Conservation (phyloP, 192 early-diverging fungal genomes). For the Paraglomus brasilianum region DNA sequence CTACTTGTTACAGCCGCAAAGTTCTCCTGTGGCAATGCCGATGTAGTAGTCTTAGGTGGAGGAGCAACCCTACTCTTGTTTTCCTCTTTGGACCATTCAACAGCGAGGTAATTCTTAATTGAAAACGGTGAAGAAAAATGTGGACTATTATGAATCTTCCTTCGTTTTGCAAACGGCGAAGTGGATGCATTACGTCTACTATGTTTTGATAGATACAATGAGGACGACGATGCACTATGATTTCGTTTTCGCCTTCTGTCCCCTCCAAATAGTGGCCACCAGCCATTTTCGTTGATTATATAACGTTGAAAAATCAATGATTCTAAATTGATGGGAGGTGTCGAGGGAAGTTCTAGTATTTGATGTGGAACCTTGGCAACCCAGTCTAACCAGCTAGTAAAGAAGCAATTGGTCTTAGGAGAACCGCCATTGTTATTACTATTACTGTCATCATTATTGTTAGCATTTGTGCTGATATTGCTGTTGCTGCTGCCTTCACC, state of each 20-base stretch:
- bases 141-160: conserved; percentile 29
- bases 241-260: conserved; percentile 26
- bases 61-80: background rate
- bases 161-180: conserved; percentile 19
- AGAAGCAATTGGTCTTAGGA: too few species aligned
- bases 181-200: background rate
- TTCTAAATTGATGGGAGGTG: conserved; percentile 7
- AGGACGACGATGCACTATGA: background rate
- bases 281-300: conserved; percentile 28
- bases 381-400: conserved; percentile 30
- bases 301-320: conserved; percentile 23
- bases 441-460: too few species aligned
- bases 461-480: too few species aligned
- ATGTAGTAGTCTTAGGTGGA: conserved; percentile 30
- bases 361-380: conserved; percentile 9
- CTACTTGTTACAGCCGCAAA: conserved; percentile 32
- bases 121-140: conserved; percentile 32
- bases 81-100: conserved; percentile 30
- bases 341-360: conserved; percentile 14
- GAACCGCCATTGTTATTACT: too few species aligned
- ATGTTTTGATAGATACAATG: background rate
- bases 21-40: conserved; percentile 30
- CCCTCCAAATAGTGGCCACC: conserved; percentile 32
- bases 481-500: too few species aligned
- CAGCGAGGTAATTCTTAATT: conserved; percentile 32